Percentiles rank a stretch among this genome's conserved stretches.
phyloP scores from a whole-genome alignment of 352 stramenopile species.

The Phytophthora fragariae region DNA sequence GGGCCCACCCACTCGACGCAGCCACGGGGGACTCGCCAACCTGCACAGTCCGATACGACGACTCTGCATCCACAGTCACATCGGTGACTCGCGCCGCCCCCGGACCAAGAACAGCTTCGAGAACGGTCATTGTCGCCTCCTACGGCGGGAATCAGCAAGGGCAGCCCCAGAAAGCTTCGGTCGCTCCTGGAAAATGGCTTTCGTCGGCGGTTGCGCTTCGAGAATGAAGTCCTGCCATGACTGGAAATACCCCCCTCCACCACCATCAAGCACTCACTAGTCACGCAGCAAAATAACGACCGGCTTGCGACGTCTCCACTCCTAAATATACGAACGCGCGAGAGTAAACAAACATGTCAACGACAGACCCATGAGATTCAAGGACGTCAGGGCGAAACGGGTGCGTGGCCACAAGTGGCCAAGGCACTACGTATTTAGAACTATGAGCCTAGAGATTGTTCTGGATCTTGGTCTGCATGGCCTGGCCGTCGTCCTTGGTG shows the following conservation, averaged over 20 bases:
- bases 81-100: conserved; percentile 32
- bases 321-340: conserved; percentile 34
- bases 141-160: too few species aligned
- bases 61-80: conserved; percentile 38
- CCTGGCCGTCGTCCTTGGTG: conserved; percentile 59
- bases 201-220: conserved; percentile 32
- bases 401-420: neutral
- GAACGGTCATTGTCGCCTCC: conserved; percentile 30
- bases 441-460: conserved; percentile 53
- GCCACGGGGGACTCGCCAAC: conserved; percentile 27
- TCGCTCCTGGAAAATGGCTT: neutral
- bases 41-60: conserved; percentile 34
- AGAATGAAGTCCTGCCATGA: conserved; percentile 22
- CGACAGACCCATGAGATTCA: conserved; percentile 13
- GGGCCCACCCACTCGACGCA: conserved; percentile 26
- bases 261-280: conserved; percentile 8
- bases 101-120: conserved; percentile 26
- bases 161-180: neutral
- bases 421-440: neutral
- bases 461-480: conserved; percentile 82
- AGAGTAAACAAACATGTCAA: conserved; percentile 19
- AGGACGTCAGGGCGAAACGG: neutral
- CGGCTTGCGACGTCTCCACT: neutral
- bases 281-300: conserved; percentile 28
- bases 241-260: conserved; percentile 28